A percentile compares a stretch with the other conserved stretches of the same genome.
Conservation (phyloP, 1,284 basidiomycete species). For the Boletus mariae region DNA sequence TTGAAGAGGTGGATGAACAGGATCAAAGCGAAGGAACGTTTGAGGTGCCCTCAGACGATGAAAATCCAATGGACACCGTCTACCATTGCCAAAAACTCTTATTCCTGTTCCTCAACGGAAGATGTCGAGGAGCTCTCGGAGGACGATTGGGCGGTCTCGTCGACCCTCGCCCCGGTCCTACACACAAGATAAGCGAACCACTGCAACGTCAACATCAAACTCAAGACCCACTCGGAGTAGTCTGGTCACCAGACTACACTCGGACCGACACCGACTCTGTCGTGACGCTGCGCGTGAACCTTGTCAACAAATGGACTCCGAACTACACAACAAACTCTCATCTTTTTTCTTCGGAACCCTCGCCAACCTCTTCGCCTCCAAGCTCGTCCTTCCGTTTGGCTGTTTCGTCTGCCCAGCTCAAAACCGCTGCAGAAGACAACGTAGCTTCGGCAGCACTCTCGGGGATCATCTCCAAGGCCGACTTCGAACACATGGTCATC, state of each 20-base stretch:
- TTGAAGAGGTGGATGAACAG: constrained; percentile 19
- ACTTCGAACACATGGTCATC: too few relatives aligned
- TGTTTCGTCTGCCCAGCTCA: constrained; percentile 54
- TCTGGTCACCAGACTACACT: too few relatives aligned
- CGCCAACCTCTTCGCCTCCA: neutral
- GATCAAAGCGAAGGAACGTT: neutral
- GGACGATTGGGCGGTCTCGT: constrained; percentile 26
- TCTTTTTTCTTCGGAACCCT: neutral
- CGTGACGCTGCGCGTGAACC: constrained; percentile 46
- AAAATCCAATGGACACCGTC: constrained; percentile 23
- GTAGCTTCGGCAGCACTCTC: constrained; percentile 4
- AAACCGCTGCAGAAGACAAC: constrained; percentile 52
- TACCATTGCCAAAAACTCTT: constrained; percentile 1
- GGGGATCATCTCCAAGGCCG: too few relatives aligned
- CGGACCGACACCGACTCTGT: neutral
- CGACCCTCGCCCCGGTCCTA: constrained; percentile 27
- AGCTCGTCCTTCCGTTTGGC: constrained; percentile 26
- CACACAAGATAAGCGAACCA: constrained; percentile 17
- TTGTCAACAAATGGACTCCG: constrained; percentile 36
- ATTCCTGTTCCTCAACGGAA: neutral
- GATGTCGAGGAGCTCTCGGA: constrained; percentile 28
- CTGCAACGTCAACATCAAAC: constrained; percentile 2
- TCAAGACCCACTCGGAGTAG: neutral
- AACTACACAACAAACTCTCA: constrained; percentile 18
- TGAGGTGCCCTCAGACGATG: constrained; percentile 25